Percentiles rank a stretch among this genome's conserved stretches.
These are phyloP conservation scores for Zygotorulaspora sp. DNA, from an alignment of 805 yeast genomes.

Conservation along the genomic window DNA sequence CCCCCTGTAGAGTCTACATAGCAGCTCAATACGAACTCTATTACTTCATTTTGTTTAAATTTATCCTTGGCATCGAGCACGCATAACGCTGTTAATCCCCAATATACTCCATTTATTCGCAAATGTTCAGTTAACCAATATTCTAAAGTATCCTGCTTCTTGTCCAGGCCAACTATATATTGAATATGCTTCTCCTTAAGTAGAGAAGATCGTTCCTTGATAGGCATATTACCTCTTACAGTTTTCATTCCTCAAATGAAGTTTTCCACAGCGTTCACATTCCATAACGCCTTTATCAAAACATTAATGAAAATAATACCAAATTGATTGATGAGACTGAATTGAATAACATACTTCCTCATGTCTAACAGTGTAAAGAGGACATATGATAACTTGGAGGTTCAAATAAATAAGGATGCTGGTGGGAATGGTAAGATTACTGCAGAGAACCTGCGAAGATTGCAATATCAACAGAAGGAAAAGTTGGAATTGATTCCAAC, in stretches of 20 bases:
- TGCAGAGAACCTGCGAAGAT: constrained; percentile 24
- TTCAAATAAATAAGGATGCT: constrained; percentile 7
- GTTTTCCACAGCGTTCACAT: too few species aligned
- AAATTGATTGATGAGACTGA: too few species aligned
- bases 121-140: constrained; percentile 91
- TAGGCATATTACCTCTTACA: neutral
- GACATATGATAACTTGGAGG: constrained; percentile 25
- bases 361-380: neutral
- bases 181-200: constrained; percentile 50
- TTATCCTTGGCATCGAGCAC: constrained; percentile 52
- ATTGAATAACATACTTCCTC: too few species aligned
- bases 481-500: constrained; percentile 49
- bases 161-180: constrained; percentile 53
- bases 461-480: constrained; percentile 29
- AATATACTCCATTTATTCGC: constrained; percentile 85
- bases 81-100: constrained; percentile 84
- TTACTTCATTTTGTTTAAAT: constrained; percentile 57
- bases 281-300: too few species aligned
- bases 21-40: constrained; percentile 67
- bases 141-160: constrained; percentile 55
- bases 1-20: constrained; percentile 61
- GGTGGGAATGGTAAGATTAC: constrained; percentile 25
- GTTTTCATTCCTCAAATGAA: neutral
- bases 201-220: neutral
- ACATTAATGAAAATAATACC: too few species aligned